A percentile compares a stretch with the other conserved stretches of the same genome.
phyloP scores from a whole-genome alignment of 164 flowering plant species.

The Aristolochia californica region DNA sequence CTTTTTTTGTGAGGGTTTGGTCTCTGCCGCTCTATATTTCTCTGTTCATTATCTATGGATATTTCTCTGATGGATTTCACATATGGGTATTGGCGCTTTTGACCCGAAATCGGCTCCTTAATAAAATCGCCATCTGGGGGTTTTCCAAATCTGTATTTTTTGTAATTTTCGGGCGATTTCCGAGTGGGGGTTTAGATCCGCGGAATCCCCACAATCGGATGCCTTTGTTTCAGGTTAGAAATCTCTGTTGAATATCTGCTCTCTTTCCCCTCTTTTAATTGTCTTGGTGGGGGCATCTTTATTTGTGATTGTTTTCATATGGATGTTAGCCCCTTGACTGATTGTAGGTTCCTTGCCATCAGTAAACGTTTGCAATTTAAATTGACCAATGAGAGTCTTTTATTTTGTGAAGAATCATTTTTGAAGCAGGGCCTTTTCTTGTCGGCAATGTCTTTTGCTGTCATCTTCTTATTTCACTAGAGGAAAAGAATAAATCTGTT shows the following conservation, averaged over 20 bases:
- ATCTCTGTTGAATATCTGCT: not conserved
- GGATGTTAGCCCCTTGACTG: not conserved
- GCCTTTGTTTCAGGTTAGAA: slow-evolving; percentile 4
- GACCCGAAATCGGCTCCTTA: slow-evolving; percentile 8
- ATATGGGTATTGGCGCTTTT: slow-evolving; percentile 5
- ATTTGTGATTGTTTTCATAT: not conserved
- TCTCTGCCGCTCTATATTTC: not conserved
- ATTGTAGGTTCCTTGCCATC: too few species aligned
- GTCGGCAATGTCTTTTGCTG: too few species aligned
- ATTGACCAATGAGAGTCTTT: too few species aligned
- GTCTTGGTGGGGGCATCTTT: not conserved
- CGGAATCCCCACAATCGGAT: not conserved
- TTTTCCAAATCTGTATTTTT: not conserved
- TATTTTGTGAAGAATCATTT: too few species aligned
- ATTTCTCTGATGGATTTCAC: slow-evolving; percentile 2
- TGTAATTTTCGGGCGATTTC: slow-evolving; percentile 7
- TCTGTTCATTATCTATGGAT: not conserved
- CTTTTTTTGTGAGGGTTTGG: not conserved
- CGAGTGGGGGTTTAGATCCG: slow-evolving; percentile 7
- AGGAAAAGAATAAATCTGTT: too few species aligned
- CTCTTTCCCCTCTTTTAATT: slow-evolving; percentile 1
- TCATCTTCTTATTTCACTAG: too few species aligned
- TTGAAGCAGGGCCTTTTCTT: too few species aligned
- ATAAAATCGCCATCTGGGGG: not conserved
- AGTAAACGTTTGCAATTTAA: too few species aligned